Evolutionary conservation across 2,329 filamentous ascomycete species (phyloP).

Genomic region (Aspergillus spinulosporus): DNA sequence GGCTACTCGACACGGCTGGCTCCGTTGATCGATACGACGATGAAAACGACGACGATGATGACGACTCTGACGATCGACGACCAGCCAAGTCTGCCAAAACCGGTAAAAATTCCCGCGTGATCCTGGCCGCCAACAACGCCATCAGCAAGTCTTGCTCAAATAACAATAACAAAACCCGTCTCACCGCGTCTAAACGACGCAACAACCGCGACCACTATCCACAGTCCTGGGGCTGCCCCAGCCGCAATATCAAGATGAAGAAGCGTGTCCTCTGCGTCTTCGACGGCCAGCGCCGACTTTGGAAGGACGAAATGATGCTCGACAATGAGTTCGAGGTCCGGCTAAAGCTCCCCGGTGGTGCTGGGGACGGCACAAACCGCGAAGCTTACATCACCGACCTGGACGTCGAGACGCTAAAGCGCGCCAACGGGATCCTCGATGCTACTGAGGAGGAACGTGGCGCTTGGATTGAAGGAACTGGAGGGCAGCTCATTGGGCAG

Average conservation of each 20-base stretch:
- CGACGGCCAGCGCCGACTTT: constrained; percentile 80
- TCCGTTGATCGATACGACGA: constrained; percentile 52
- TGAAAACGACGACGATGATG: constrained; percentile 53
- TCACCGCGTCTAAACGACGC: constrained; percentile 62
- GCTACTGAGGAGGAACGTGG: constrained; percentile 87
- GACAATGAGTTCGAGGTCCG: constrained; percentile 93
- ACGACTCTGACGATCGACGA: constrained; percentile 56
- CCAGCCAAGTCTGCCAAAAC: constrained; percentile 51
- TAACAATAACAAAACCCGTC: constrained; percentile 68
- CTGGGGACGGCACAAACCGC: constrained; percentile 78
- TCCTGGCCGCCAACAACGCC: constrained; percentile 50
- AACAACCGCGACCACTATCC: constrained; percentile 95
- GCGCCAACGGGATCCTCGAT: constrained; percentile 78
- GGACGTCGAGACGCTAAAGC: constrained; percentile 83
- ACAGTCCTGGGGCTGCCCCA: constrained; percentile 86
- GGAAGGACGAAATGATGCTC: constrained; percentile 99
- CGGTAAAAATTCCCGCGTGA: constrained; percentile 55
- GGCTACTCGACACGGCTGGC: constrained; percentile 52
- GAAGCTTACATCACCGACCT: constrained; percentile 87
- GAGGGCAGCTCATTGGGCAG: constrained; percentile 36
- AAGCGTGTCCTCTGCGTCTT: constrained; percentile 94
- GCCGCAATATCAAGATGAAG: constrained; percentile 96
- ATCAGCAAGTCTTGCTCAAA: constrained; percentile 40
- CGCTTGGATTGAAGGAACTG: constrained; percentile 60
- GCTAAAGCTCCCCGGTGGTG: constrained; percentile 71